These are phyloP conservation scores for Lactarius indigo DNA, from an alignment of 768 basidiomycete genomes.

Conservation along the genomic window DNA sequence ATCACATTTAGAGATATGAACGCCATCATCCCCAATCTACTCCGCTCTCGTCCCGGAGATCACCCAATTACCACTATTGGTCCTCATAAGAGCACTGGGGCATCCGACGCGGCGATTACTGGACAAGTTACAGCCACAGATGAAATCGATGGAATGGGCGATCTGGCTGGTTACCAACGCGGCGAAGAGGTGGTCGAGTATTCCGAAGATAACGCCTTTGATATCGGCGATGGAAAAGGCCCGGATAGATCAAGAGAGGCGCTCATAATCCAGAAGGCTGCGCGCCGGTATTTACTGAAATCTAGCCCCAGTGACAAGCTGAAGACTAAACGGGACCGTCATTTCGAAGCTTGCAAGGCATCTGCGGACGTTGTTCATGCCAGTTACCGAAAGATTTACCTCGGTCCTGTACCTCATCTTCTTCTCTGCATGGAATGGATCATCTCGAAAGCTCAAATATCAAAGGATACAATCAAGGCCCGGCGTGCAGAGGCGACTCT, in stretches of 20 bases:
- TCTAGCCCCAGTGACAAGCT: not conserved
- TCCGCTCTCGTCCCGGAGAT: not conserved
- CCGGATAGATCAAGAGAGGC: constrained; percentile 2
- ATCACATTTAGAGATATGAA: not conserved
- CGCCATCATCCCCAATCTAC: constrained; percentile 1
- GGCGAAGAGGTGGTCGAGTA: constrained; percentile 3
- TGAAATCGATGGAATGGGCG: not conserved
- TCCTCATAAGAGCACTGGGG: not conserved
- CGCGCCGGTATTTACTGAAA: constrained; percentile 1
- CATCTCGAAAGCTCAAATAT: not conserved
- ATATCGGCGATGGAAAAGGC: not conserved
- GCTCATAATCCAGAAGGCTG: constrained; percentile 3
- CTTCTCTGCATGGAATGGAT: constrained; percentile 20
- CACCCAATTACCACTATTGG: not conserved
- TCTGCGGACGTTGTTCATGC: constrained; percentile 1
- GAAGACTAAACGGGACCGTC: constrained; percentile 3
- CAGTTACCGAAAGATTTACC: constrained; percentile 12
- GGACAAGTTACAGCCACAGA: not conserved
- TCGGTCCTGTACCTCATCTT: constrained; percentile 19
- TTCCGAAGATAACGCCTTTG: not conserved
- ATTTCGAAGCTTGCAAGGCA: constrained; percentile 10
- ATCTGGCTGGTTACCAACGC: not conserved
- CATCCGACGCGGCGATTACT: not conserved
- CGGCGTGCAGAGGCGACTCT: not conserved
- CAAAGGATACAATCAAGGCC: constrained; percentile 5